phyloP scores from a whole-genome alignment of 257 asterid species.

The Rhazya stricta region DNA sequence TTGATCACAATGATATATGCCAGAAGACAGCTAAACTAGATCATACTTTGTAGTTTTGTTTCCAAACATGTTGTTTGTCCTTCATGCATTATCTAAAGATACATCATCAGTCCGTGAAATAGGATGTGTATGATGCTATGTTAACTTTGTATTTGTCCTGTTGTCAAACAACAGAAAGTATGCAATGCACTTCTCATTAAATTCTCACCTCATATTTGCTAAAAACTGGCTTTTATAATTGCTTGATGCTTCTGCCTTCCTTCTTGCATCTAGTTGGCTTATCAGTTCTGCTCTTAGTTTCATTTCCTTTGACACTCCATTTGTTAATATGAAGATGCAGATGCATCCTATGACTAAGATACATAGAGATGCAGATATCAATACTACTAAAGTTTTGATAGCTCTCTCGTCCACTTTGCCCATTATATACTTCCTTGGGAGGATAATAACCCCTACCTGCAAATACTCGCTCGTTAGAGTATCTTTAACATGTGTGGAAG shows the following conservation, averaged over 20 bases:
- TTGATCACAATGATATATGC: background rate
- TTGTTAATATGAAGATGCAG: conserved; percentile 75
- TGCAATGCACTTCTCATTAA: background rate
- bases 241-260: conserved; percentile 93
- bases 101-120: background rate
- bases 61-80: too few species aligned
- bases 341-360: conserved; percentile 74
- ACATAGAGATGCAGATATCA: conserved; percentile 82
- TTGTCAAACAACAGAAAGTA: background rate
- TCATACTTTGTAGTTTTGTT: too few species aligned
- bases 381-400: conserved; percentile 54
- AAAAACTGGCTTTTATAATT: conserved; percentile 91
- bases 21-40: too few species aligned
- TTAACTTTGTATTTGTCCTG: background rate
- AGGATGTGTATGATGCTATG: background rate
- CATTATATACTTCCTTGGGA: conserved; percentile 88
- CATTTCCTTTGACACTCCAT: conserved; percentile 95
- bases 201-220: conserved; percentile 76
- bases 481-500: background rate
- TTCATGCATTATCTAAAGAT: too few species aligned
- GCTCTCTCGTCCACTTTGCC: conserved; percentile 86
- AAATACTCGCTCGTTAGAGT: conserved; percentile 16
- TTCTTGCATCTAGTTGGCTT: conserved; percentile 78
- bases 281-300: conserved; percentile 75
- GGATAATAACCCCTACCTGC: conserved; percentile 84